Conservation (phyloP, 306 rosid species). For the Lathyrus aphaca region DNA sequence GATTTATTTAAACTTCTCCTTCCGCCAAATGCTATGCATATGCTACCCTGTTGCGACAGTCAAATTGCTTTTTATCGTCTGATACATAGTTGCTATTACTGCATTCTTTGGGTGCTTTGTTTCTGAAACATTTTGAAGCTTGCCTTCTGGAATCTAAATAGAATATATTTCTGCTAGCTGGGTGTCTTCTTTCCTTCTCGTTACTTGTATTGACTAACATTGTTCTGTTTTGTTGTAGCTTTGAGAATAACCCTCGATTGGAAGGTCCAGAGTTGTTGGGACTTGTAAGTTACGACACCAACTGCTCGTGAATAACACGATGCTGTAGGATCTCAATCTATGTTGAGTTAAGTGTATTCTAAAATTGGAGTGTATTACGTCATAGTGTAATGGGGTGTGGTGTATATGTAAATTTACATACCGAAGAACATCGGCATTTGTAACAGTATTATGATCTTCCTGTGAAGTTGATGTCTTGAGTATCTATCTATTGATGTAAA, state of each 20-base stretch:
- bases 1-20: slow-evolving; percentile 13
- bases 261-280: slow-evolving; percentile 98
- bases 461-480: slow-evolving; percentile 46
- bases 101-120: slow-evolving; percentile 1
- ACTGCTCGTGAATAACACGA: slow-evolving; percentile 68
- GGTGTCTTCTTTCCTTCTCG: background rate
- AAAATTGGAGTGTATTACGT: slow-evolving; percentile 51
- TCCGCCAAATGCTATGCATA: background rate
- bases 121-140: background rate
- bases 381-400: slow-evolving; percentile 60
- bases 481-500: slow-evolving; percentile 55
- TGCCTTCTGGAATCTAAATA: slow-evolving; percentile 2
- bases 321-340: slow-evolving; percentile 45
- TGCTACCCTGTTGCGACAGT: background rate
- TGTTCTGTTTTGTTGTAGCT: slow-evolving; percentile 62
- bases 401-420: slow-evolving; percentile 63
- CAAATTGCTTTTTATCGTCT: slow-evolving; percentile 18
- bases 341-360: slow-evolving; percentile 45
- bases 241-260: slow-evolving; percentile 82
- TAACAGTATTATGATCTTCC: slow-evolving; percentile 46
- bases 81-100: background rate
- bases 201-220: slow-evolving; percentile 30
- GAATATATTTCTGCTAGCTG: slow-evolving; percentile 9
- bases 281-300: slow-evolving; percentile 88
- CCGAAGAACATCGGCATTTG: slow-evolving; percentile 51